Evolutionary conservation across 2,329 filamentous ascomycete species (phyloP), one percentile per base, ranked within the genome.

Genomic region (Fusarium sp.): DNA sequence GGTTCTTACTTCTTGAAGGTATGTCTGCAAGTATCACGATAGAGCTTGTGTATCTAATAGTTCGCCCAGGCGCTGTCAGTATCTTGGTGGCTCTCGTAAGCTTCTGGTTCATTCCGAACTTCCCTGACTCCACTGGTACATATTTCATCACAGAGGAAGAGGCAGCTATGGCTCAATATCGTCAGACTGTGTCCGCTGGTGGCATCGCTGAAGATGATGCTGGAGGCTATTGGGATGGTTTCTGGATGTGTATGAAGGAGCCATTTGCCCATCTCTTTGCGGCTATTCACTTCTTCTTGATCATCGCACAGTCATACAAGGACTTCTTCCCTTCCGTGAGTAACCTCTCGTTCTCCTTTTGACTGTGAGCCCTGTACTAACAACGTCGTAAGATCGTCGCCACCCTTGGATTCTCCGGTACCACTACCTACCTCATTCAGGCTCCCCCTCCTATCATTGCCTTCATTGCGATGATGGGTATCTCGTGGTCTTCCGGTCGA

Each of bases 391-490:
- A 81, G 75, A 81, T 81, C 13, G 63, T 81, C 0, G 61, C 70
- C 2, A 81, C 80, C 0, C 77, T 81, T 12, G 78, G 75, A 17
- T 81, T 80, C 60, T 54, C 58, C 0, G 59, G 78, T 9, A 78
- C 72, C 6, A 75, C 67, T 5, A 85, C 83, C 2, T 84, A 84
- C 54, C 81, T 85, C 20, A 78, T 85, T 7, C 83, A 84, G 59
- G 83, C 83, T 0, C 83, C 83, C 2, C 83, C 84, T 0, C 83
- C 84, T 45, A 78, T 84, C 13, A 83, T 86, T 47, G 82, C 83
- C 8, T 84, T 82, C 57, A 61, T 85, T 8, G 80, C 82, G 10
- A 84, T 81, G 3, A 52, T 84, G 34, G 63, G 75, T 10, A 76
- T 83, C 15, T 83, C 82, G 1, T 84, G 82, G 82, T 82, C 81